Evolutionary conservation across 805 yeast genomes (phyloP).

Genomic region (Cyberlindnera meyerae): DNA sequence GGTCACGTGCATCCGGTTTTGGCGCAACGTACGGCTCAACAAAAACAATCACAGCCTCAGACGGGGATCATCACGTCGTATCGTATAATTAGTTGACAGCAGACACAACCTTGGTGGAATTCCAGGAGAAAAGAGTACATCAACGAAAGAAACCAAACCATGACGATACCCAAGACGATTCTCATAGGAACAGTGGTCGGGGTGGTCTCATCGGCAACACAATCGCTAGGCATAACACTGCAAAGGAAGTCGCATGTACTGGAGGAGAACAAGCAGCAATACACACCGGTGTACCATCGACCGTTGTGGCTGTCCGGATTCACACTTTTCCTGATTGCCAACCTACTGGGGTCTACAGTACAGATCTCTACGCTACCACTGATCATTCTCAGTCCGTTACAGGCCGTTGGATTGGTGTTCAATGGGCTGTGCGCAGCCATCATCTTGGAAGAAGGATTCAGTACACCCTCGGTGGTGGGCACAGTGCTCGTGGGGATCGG

Average conservation of each 20-base stretch:
- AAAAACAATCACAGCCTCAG: too few species aligned
- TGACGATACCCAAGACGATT: conserved; percentile 25
- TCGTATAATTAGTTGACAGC: too few species aligned
- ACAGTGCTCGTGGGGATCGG: conserved; percentile 67
- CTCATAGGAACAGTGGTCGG: conserved; percentile 65
- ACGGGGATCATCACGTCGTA: too few species aligned
- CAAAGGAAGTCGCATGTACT: conserved; percentile 73
- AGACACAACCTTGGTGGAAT: too few species aligned
- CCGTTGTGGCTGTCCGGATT: conserved; percentile 75
- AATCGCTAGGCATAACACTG: conserved; percentile 74
- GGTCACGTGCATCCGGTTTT: too few species aligned
- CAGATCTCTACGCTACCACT: conserved; percentile 83
- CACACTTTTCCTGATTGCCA: conserved; percentile 62
- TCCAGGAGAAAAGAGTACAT: too few species aligned
- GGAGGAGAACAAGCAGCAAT: conserved; percentile 30
- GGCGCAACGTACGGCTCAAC: too few species aligned
- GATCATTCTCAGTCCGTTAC: conserved; percentile 74
- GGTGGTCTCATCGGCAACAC: conserved; percentile 69
- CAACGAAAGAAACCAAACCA: too few species aligned
- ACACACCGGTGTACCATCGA: conserved; percentile 37
- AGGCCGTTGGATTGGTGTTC: conserved; percentile 84
- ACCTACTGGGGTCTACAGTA: conserved; percentile 73
- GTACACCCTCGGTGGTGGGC: conserved; percentile 52
- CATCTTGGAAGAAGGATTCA: conserved; percentile 64
- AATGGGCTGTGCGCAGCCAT: conserved; percentile 70